These are phyloP conservation scores for Heracleum sosnowskyi DNA, from an alignment of 129 eudicot genomes.

Conservation along the genomic window DNA sequence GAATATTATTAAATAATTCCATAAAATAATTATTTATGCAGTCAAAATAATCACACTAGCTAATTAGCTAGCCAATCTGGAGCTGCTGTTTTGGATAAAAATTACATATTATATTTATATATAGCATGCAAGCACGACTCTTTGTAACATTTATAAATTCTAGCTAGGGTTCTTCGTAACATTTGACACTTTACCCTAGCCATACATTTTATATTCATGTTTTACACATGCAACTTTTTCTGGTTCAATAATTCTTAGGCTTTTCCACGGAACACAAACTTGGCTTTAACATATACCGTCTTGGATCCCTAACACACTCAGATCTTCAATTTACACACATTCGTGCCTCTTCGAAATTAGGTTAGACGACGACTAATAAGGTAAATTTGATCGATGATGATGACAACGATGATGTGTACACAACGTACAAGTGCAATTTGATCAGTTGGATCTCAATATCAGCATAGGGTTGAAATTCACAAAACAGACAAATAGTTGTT, in stretches of 20 bases:
- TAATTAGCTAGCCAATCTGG: not conserved
- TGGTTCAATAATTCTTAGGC: not conserved
- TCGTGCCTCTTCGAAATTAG: slow-evolving; percentile 1
- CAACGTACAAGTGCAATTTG: not conserved
- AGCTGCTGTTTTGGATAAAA: not conserved
- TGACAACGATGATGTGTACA: not conserved
- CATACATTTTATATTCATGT: not conserved
- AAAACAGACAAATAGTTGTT: not conserved
- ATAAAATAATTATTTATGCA: too few species aligned
- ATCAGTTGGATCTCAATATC: not conserved
- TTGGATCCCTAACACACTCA: not conserved
- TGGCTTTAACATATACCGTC: not conserved
- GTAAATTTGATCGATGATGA: not conserved
- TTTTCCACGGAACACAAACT: too few species aligned
- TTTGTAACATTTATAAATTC: too few species aligned
- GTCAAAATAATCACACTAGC: not conserved
- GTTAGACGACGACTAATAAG: not conserved
- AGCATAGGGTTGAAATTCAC: slow-evolving; percentile 7
- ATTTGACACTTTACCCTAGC: not conserved
- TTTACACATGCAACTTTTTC: not conserved
- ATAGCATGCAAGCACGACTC: not conserved
- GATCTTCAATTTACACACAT: not conserved
- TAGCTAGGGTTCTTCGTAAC: not conserved
- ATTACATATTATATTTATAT: not conserved
- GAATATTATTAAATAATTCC: too few species aligned